A percentile compares a stretch with the other conserved stretches of the same genome.
phyloP scores from a whole-genome alignment of 2,329 filamentous ascomycete species.

The Zarea fungicola region DNA sequence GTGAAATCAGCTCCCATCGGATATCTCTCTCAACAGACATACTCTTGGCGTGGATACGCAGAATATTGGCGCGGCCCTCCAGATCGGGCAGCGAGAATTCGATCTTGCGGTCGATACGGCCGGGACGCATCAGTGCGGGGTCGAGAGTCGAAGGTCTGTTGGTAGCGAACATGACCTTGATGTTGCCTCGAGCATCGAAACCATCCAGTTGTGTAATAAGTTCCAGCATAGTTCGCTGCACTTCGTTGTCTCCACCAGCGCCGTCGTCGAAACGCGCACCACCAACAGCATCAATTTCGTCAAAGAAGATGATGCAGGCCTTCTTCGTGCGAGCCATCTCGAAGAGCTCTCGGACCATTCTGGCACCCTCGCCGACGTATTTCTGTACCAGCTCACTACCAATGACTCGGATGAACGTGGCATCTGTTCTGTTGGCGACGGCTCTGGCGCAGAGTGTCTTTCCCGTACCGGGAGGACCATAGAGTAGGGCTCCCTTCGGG shows the following conservation, averaged over 20 bases:
- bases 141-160: conserved; percentile 94
- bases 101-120: conserved; percentile 97
- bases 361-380: conserved; percentile 95
- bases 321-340: conserved; percentile 99
- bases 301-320: conserved; percentile 96
- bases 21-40: conserved; percentile 99
- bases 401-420: conserved; percentile 97
- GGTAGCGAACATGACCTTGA: conserved; percentile 99
- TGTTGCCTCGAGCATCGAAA: conserved; percentile 94
- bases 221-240: conserved; percentile 96
- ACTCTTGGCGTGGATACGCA: conserved; percentile 97
- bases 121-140: conserved; percentile 93
- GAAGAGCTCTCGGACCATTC: conserved; percentile 98
- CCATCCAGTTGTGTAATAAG: conserved; percentile 95
- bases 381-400: conserved; percentile 97
- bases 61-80: conserved; percentile 93
- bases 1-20: conserved; percentile 96
- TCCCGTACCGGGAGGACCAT: conserved; percentile 95
- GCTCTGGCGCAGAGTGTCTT: conserved; percentile 97
- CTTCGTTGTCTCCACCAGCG: conserved; percentile 94
- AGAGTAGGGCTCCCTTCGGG: conserved; percentile 92
- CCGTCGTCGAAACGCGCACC: conserved; percentile 96
- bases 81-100: conserved; percentile 97
- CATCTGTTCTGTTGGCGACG: conserved; percentile 95
- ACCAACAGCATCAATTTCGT: conserved; percentile 95